A percentile compares a stretch with the other conserved stretches of the same genome.
Conservation (phyloP, 148 eudicot genomes). For the Suaeda aralocaspica region DNA sequence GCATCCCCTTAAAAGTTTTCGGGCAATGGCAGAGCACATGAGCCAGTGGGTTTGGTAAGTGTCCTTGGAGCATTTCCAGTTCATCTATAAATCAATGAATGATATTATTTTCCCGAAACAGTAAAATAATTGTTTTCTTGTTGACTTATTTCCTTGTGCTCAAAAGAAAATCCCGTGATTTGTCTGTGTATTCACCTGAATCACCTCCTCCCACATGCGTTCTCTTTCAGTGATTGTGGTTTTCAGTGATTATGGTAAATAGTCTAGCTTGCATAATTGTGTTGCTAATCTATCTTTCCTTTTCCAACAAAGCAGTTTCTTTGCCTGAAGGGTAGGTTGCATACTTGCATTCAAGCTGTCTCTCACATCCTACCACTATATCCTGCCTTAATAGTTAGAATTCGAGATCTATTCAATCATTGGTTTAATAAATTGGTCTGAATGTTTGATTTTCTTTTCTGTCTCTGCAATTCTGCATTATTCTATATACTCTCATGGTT, state of each 20-base stretch:
- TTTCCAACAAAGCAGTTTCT: background rate
- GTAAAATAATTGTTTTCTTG: background rate
- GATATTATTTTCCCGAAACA: background rate
- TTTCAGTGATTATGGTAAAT: background rate
- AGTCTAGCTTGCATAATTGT: background rate
- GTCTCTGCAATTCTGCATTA: background rate
- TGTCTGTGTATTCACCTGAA: background rate
- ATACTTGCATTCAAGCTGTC: background rate
- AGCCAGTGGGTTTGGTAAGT: constrained; percentile 98
- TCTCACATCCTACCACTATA: background rate
- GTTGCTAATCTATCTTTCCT: background rate
- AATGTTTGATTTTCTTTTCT: too few relatives aligned
- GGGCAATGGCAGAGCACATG: constrained; percentile 83
- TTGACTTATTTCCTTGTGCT: background rate
- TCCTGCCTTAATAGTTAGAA: background rate
- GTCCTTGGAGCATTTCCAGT: constrained; percentile 19
- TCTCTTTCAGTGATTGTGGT: background rate
- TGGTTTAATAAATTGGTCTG: background rate
- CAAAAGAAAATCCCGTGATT: background rate
- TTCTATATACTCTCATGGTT: too few relatives aligned
- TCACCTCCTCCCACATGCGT: background rate
- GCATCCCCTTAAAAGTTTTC: constrained; percentile 54
- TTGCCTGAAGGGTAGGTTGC: background rate
- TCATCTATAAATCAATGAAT: background rate
- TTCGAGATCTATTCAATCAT: background rate